Evolutionary conservation across 2,329 filamentous ascomycete species (phyloP).

Genomic region (Nectriaceae sp.): DNA sequence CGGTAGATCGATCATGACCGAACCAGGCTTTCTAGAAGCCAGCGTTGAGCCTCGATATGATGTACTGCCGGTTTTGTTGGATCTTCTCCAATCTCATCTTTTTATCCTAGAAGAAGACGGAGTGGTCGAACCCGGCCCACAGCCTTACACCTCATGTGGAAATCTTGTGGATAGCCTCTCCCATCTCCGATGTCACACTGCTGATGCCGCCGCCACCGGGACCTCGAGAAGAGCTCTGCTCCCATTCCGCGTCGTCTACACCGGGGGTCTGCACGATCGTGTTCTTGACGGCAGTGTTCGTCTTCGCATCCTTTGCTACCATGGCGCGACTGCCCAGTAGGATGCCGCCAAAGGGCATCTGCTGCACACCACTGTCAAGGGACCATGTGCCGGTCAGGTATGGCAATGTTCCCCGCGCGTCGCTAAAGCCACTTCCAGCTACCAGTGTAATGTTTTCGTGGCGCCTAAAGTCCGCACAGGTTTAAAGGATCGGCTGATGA

Average conservation of each 20-base stretch:
- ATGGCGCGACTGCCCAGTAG: slow-evolving; percentile 49
- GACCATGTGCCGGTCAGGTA: background rate
- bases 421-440: slow-evolving; percentile 49
- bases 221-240: background rate
- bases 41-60: slow-evolving; percentile 47
- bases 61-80: slow-evolving; percentile 38
- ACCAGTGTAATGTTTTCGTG: slow-evolving; percentile 45
- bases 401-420: slow-evolving; percentile 30
- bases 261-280: background rate
- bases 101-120: slow-evolving; percentile 42
- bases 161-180: slow-evolving; percentile 41
- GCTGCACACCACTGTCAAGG: slow-evolving; percentile 16
- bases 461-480: slow-evolving; percentile 31
- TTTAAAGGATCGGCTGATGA: slow-evolving; percentile 48
- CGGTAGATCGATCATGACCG: slow-evolving; percentile 36
- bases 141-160: slow-evolving; percentile 38
- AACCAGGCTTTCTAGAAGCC: slow-evolving; percentile 53
- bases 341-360: slow-evolving; percentile 50
- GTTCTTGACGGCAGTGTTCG: slow-evolving; percentile 10
- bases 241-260: background rate
- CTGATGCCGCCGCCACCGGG: slow-evolving; percentile 31
- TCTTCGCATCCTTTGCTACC: slow-evolving; percentile 48
- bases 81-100: slow-evolving; percentile 10
- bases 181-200: slow-evolving; percentile 37
- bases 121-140: slow-evolving; percentile 39